phyloP scores from a whole-genome alignment of 2,329 filamentous ascomycete species.

The Mariannaea elegans region DNA sequence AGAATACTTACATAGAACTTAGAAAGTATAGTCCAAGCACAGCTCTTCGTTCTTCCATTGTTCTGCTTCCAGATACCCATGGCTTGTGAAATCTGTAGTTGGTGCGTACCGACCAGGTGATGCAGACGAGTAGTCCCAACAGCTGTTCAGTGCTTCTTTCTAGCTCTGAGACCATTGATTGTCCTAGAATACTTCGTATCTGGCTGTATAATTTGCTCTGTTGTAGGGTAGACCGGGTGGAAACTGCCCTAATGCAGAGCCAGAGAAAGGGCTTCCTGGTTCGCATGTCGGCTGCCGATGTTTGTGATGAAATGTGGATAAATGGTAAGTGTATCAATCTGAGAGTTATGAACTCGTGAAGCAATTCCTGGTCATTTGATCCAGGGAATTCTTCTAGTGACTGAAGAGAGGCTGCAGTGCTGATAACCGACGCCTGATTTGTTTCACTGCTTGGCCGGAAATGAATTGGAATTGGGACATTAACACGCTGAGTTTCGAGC shows the following conservation, averaged over 20 bases:
- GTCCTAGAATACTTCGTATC: not conserved
- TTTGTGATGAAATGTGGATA: not conserved
- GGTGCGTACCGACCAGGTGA: conserved; percentile 1
- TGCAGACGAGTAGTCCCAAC: not conserved
- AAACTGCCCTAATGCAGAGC: conserved; percentile 3
- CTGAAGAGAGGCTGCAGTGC: not conserved
- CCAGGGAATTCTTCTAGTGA: not conserved
- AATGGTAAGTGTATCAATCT: not conserved
- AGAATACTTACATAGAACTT: not conserved
- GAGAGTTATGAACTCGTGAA: not conserved
- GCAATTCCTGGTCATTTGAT: not conserved
- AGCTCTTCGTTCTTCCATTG: not conserved
- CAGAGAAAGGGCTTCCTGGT: not conserved
- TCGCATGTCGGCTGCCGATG: not conserved
- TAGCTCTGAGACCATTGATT: conserved; percentile 1
- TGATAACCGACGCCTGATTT: not conserved
- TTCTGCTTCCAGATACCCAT: not conserved
- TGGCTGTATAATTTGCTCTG: not conserved
- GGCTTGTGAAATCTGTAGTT: not conserved
- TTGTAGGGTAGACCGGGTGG: not conserved
- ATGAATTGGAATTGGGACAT: not conserved
- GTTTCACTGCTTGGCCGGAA: not conserved
- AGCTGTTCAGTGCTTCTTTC: not conserved
- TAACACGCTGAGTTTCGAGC: not conserved
- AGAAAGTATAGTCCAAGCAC: not conserved